phyloP scores from a whole-genome alignment of 768 basidiomycete genomes.

The Agaricus sinodeliciosus region DNA sequence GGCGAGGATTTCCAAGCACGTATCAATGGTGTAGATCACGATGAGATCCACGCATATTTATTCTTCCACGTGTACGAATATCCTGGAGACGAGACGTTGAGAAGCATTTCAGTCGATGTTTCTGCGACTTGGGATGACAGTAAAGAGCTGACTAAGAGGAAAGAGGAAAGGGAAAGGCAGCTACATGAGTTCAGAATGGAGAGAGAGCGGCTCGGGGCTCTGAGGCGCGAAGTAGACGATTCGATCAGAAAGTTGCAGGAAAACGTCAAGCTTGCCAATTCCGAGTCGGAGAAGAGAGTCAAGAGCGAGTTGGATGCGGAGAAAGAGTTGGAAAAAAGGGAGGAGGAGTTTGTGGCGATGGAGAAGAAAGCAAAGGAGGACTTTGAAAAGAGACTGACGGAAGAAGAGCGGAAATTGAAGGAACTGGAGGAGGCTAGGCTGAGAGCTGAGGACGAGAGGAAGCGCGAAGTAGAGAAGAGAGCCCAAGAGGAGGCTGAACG shows the following conservation, averaged over 20 bases:
- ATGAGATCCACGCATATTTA: not conserved
- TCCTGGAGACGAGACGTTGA: slow-evolving; percentile 3
- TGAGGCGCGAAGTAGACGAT: slow-evolving; percentile 5
- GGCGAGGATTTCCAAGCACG: not conserved
- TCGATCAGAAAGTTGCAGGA: slow-evolving; percentile 3
- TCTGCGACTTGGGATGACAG: slow-evolving; percentile 8
- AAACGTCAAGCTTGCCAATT: not conserved
- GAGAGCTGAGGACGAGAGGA: not conserved
- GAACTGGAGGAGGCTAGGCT: slow-evolving; percentile 1
- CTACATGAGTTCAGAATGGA: not conserved
- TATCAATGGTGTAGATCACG: not conserved
- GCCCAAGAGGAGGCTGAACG: not conserved
- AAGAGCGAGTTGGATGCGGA: not conserved
- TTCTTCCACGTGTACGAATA: slow-evolving; percentile 11
- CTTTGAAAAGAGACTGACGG: not conserved
- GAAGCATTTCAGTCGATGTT: slow-evolving; percentile 6
- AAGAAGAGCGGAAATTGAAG: not conserved
- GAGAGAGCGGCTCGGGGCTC: slow-evolving; percentile 1
- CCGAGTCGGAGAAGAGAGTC: not conserved
- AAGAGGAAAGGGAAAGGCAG: slow-evolving; percentile 1
- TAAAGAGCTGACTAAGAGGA: not conserved
- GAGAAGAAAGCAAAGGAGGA: slow-evolving; percentile 3
- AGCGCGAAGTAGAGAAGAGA: not conserved
- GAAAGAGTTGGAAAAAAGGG: not conserved
- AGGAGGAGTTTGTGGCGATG: slow-evolving; percentile 1